Percentiles rank a stretch among this genome's conserved stretches.
Conservation (phyloP, 192 early-diverging fungal genomes). For the Dimargaris verticillata region DNA sequence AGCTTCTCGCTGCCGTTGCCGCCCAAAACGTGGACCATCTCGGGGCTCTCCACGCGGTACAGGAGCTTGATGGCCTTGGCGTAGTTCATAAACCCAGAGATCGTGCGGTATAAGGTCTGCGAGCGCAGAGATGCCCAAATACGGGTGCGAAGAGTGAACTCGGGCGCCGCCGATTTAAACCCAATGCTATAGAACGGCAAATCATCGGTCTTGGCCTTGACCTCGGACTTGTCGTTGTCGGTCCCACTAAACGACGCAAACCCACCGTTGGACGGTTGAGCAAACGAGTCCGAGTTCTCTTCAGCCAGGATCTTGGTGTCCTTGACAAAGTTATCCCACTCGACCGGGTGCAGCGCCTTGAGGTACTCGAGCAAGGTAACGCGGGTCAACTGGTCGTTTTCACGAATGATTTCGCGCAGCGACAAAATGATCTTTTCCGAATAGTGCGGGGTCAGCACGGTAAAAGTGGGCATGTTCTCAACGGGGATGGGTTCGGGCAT, state of each 20-base stretch:
- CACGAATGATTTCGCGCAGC: constrained; percentile 67
- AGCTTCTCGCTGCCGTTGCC: constrained; percentile 45
- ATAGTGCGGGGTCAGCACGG: constrained; percentile 71
- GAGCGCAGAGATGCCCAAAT: constrained; percentile 77
- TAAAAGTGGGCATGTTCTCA: constrained; percentile 72
- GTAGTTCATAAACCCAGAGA: constrained; percentile 80
- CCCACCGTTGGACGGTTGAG: constrained; percentile 27
- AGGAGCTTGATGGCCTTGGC: constrained; percentile 65
- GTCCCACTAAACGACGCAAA: constrained; percentile 10
- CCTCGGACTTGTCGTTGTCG: constrained; percentile 29
- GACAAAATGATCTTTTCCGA: constrained; percentile 70
- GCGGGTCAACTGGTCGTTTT: constrained; percentile 62
- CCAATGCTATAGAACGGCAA: constrained; percentile 66
- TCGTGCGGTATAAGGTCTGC: constrained; percentile 74
- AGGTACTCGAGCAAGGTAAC: constrained; percentile 69
- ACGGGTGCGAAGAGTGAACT: constrained; percentile 68
- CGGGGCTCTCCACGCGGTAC: constrained; percentile 67
- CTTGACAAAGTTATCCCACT: constrained; percentile 85
- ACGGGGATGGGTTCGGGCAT: constrained; percentile 65
- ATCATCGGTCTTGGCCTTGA: constrained; percentile 58
- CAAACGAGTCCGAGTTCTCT: constrained; percentile 39
- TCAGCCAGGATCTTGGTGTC: constrained; percentile 66
- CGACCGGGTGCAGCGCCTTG: constrained; percentile 57
- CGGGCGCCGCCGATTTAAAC: constrained; percentile 63
- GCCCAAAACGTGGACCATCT: constrained; percentile 43